Conservation (phyloP, 2,329 filamentous ascomycete species). For the Chaetothyriales sp. region DNA sequence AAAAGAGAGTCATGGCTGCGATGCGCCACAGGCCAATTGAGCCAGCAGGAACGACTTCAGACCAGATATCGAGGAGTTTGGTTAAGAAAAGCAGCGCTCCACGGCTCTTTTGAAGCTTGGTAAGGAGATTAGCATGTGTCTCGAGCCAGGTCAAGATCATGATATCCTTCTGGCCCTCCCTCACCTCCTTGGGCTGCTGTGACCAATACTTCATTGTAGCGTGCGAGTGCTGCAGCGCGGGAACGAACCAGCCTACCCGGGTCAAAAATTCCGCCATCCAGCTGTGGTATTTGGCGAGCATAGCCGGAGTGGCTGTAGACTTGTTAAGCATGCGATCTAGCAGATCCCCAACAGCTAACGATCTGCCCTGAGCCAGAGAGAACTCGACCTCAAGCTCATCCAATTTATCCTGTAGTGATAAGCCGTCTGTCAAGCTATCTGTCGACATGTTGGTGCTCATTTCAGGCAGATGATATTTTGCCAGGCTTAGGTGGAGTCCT, state of each 20-base stretch:
- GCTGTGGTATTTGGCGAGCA: constrained; percentile 3
- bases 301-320: neutral
- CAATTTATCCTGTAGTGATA: neutral
- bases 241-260: neutral
- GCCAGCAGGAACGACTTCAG: neutral
- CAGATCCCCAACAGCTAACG: neutral
- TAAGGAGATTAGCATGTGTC: constrained; percentile 4
- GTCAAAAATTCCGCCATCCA: constrained; percentile 2
- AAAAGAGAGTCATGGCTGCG: neutral
- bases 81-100: constrained; percentile 5
- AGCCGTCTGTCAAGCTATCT: neutral
- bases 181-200: neutral
- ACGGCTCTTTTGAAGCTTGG: constrained; percentile 3
- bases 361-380: constrained; percentile 1
- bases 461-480: neutral
- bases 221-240: constrained; percentile 6
- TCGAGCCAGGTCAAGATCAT: constrained; percentile 4
- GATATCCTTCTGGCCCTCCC: constrained; percentile 1
- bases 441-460: neutral
- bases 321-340: neutral
- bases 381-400: constrained; percentile 3
- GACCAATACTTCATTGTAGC: constrained; percentile 5
- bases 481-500: constrained; percentile 1
- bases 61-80: constrained; percentile 1
- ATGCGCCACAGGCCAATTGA: neutral